Percentiles rank a stretch among this genome's conserved stretches.
Evolutionary conservation across 2,329 filamentous ascomycete species (phyloP).

Genomic region (Fusarium tuaranense): DNA sequence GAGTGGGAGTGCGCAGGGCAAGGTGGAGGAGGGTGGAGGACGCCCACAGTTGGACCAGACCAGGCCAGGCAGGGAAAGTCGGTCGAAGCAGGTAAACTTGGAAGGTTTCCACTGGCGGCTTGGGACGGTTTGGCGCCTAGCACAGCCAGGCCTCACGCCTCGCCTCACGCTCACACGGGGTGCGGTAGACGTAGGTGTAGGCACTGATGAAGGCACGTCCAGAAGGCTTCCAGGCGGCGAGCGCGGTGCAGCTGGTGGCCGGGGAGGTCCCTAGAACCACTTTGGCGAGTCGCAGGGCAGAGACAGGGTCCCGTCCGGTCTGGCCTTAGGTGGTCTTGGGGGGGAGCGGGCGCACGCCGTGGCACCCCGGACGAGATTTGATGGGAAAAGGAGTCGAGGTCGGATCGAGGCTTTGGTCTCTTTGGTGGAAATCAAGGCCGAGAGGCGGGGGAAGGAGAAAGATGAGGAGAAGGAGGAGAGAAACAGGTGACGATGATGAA

Average conservation of each 20-base stretch:
- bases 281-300: conserved; percentile 27
- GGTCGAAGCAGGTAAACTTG: conserved; percentile 9
- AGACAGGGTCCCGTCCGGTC: conserved; percentile 17
- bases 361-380: conserved; percentile 20
- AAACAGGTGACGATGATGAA: conserved; percentile 5
- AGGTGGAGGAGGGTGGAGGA: conserved; percentile 5
- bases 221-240: conserved; percentile 14
- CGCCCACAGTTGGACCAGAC: conserved; percentile 32
- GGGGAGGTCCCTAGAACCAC: conserved; percentile 19
- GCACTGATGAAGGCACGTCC: neutral
- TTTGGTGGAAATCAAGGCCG: neutral
- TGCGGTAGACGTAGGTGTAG: neutral
- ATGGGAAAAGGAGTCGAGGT: conserved; percentile 15
- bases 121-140: conserved; percentile 18
- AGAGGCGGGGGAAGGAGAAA: neutral
- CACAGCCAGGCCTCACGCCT: neutral
- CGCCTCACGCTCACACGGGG: neutral
- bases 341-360: conserved; percentile 20
- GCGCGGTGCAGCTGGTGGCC: conserved; percentile 24
- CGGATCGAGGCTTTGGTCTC: neutral
- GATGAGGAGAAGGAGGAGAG: neutral
- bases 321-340: neutral
- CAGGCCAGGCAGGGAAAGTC: conserved; percentile 3
- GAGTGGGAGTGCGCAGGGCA: neutral
- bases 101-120: conserved; percentile 26